Conservation (phyloP, 169 alveolate genomes). For the Perkinsus olseni region DNA sequence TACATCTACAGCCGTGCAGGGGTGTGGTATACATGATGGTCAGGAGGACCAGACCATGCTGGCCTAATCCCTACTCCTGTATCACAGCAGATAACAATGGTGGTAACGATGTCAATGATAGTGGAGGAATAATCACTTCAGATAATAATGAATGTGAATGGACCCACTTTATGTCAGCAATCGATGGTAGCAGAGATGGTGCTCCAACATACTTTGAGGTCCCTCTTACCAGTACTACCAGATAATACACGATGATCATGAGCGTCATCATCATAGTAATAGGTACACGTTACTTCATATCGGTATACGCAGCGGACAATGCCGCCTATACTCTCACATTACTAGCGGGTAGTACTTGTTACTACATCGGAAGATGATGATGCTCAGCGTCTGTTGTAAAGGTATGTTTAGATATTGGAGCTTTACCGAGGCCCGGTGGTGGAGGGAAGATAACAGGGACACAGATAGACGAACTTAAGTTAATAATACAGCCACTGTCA, state of each 20-base stretch:
- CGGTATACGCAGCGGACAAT: background rate
- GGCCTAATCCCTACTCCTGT: slow-evolving; percentile 7
- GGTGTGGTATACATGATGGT: slow-evolving; percentile 15
- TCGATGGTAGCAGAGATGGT: slow-evolving; percentile 13
- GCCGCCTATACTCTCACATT: background rate
- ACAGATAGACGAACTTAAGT: background rate
- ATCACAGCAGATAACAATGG: background rate
- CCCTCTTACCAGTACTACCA: background rate
- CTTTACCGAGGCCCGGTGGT: background rate
- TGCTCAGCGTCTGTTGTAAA: background rate
- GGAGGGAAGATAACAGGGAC: background rate
- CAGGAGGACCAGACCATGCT: slow-evolving; percentile 14
- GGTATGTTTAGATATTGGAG: background rate
- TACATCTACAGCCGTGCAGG: slow-evolving; percentile 13
- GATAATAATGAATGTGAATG: background rate
- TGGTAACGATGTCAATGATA: no score
- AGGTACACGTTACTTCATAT: background rate
- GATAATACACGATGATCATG: background rate
- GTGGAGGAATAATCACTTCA: no score
- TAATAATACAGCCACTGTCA: no score
- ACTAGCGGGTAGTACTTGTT: background rate
- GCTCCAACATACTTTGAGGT: slow-evolving; percentile 20
- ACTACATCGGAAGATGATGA: no score
- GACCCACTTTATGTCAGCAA: slow-evolving; percentile 7
- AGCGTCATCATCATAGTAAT: background rate